Evolutionary conservation across 306 rosid genomes (phyloP), one percentile per base, ranked within the genome.

Genomic region (Quercus cerris): DNA sequence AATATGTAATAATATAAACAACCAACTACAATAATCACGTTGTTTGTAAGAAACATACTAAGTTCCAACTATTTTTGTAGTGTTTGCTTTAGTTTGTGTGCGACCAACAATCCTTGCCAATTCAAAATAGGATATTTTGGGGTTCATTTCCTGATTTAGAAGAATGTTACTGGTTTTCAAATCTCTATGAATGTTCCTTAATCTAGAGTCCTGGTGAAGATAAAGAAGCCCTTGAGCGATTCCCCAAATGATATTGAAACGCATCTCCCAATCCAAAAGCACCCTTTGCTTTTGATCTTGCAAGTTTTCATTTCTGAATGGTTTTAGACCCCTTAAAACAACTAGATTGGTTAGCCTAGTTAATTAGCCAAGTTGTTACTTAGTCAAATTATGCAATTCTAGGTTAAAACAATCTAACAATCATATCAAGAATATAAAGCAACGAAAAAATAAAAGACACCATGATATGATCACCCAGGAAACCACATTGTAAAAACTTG

Each of bases 201-300:
- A 35, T 35, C 9, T 35, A 35, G 41, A 5, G 41, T 35, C 2
- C 0, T 35, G 9, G 41, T 35, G 41, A 35, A 35, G 41, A 35
- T 84, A 84, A 4, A 80, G 57, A 22, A 80, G 0, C 10, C 79
- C 84, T 4, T 76, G 57, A 0, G 84, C 69, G 38, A 80, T 23
- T 31, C 90, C 89, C 14, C 81, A 13, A 19, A 85, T 84, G 23
- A 87, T 87, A 14, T 75, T 83, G 64, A 84, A 85, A 0, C 84
- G 86, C 70, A 46, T 62, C 5, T 66, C 80, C 93, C 2, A 35
- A 35, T 35, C 41, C 41, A 35, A 35, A 35, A 35, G 41, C 9
- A 35, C 41, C 41, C 9, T 35, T 35, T 6, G 44, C 44, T 35
- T 35, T 35, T 35, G 44, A 35, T 35, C 44, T 35, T 6, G 44